These are phyloP conservation scores for Podaxis sp. DNA, from an alignment of 768 basidiomycete genomes.

Conservation along the genomic window DNA sequence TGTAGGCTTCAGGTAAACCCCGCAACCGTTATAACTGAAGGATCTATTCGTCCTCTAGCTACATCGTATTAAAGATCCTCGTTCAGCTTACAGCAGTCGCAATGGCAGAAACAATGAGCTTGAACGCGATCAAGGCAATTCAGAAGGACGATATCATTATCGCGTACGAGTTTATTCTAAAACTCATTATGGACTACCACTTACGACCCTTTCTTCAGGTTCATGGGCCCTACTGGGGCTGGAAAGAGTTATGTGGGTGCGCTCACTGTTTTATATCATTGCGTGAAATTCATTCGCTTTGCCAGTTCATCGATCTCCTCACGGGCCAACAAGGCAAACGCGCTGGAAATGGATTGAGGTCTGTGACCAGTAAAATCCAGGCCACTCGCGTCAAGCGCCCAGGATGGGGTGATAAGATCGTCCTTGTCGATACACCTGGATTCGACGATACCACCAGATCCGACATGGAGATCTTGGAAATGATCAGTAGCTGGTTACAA, in stretches of 20 bases:
- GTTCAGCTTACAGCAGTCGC: not conserved
- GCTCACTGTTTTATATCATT: not conserved
- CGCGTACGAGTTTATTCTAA: slow-evolving; percentile 18
- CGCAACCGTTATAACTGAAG: not conserved
- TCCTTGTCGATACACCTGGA: slow-evolving; percentile 38
- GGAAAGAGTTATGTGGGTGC: slow-evolving; percentile 30
- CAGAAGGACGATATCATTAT: slow-evolving; percentile 23
- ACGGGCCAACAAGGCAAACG: slow-evolving; percentile 15
- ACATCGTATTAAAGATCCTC: not conserved
- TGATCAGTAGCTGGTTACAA: slow-evolving; percentile 33
- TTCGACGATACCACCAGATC: slow-evolving; percentile 35
- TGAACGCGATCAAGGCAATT: slow-evolving; percentile 8
- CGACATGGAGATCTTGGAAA: slow-evolving; percentile 35
- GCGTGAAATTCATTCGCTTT: not conserved
- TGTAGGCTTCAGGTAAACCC: not conserved
- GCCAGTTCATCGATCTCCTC: slow-evolving; percentile 26
- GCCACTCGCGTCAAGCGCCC: slow-evolving; percentile 27
- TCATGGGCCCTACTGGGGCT: slow-evolving; percentile 29
- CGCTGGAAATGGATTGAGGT: slow-evolving; percentile 26
- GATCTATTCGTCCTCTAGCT: not conserved
- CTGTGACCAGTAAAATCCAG: slow-evolving; percentile 38
- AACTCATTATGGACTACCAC: not conserved
- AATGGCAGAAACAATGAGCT: not conserved
- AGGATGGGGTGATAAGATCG: slow-evolving; percentile 20
- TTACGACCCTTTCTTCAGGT: slow-evolving; percentile 15